phyloP scores from a whole-genome alignment of 1,284 basidiomycete genomes.

The Naganishia albida region DNA sequence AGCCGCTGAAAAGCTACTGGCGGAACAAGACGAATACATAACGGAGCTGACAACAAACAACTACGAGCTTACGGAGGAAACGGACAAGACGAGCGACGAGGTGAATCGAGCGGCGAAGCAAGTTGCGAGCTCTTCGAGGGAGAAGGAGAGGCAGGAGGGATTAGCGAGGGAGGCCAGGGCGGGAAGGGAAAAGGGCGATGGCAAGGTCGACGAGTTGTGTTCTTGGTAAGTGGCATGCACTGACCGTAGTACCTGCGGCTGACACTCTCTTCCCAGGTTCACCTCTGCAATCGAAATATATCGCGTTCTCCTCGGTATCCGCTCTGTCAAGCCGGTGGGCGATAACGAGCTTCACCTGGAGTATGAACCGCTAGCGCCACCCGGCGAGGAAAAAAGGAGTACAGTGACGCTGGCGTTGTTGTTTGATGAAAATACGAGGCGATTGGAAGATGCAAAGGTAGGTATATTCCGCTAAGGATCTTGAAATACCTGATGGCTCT shows the following conservation, averaged over 20 bases:
- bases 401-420: constrained; percentile 41
- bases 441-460: constrained; percentile 45
- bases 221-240: constrained; percentile 41
- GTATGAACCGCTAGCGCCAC: constrained; percentile 54
- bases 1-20: constrained; percentile 68
- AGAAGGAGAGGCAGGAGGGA: constrained; percentile 70
- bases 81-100: constrained; percentile 62
- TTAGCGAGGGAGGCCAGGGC: constrained; percentile 58
- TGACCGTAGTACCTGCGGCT: neutral
- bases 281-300: constrained; percentile 67
- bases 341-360: constrained; percentile 73
- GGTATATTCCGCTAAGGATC: constrained; percentile 32
- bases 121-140: constrained; percentile 59
- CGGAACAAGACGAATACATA: constrained; percentile 70
- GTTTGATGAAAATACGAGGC: constrained; percentile 42
- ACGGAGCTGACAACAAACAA: constrained; percentile 67
- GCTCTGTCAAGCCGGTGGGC: constrained; percentile 62
- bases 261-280: constrained; percentile 59
- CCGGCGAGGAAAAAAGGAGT: constrained; percentile 3
- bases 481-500: neutral
- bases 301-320: constrained; percentile 63
- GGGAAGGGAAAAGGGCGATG: constrained; percentile 61
- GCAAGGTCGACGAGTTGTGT: constrained; percentile 51
- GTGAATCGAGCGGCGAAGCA: constrained; percentile 64
- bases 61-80: constrained; percentile 54